A percentile compares a stretch with the other conserved stretches of the same genome.
phyloP scores from a whole-genome alignment of 495 filamentous ascomycete species.

The Penicillium pulvis region DNA sequence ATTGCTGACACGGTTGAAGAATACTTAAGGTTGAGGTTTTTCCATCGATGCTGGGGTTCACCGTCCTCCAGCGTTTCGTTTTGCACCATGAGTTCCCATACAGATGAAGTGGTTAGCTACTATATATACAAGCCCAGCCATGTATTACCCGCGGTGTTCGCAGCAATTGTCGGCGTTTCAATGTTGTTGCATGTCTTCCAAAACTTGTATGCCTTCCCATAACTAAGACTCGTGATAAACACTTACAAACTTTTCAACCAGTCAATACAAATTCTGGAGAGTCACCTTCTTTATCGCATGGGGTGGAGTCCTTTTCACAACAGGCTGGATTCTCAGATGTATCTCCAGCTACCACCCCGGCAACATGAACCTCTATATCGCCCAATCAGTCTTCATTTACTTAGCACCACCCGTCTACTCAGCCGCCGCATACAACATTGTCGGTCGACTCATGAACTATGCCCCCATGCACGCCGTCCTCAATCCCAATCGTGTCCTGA shows the following conservation, averaged over 20 bases:
- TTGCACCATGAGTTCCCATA: constrained; percentile 14
- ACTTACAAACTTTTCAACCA: constrained; percentile 14
- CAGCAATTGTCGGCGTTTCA: constrained; percentile 36
- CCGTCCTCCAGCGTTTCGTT: neutral
- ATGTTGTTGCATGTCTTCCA: constrained; percentile 40
- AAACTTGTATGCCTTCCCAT: constrained; percentile 32
- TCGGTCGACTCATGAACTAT: constrained; percentile 55
- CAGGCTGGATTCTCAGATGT: constrained; percentile 45
- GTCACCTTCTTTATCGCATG: constrained; percentile 49
- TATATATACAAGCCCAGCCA: constrained; percentile 43
- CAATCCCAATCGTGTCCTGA: constrained; percentile 39
- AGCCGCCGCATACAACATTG: constrained; percentile 59
- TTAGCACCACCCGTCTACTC: constrained; percentile 57
- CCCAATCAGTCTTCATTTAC: constrained; percentile 53
- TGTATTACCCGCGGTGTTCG: constrained; percentile 42
- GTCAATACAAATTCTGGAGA: constrained; percentile 43
- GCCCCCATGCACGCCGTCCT: constrained; percentile 45
- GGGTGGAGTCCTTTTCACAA: constrained; percentile 41
- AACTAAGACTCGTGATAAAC: neutral
- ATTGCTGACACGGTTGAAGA: neutral
- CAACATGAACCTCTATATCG: constrained; percentile 49
- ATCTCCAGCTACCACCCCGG: constrained; percentile 38
- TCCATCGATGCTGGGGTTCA: neutral
- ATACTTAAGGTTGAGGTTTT: neutral
- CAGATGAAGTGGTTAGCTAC: constrained; percentile 12